These are phyloP conservation scores for Gaultheria prostrata DNA, from an alignment of 148 eudicot genomes.

Conservation along the genomic window DNA sequence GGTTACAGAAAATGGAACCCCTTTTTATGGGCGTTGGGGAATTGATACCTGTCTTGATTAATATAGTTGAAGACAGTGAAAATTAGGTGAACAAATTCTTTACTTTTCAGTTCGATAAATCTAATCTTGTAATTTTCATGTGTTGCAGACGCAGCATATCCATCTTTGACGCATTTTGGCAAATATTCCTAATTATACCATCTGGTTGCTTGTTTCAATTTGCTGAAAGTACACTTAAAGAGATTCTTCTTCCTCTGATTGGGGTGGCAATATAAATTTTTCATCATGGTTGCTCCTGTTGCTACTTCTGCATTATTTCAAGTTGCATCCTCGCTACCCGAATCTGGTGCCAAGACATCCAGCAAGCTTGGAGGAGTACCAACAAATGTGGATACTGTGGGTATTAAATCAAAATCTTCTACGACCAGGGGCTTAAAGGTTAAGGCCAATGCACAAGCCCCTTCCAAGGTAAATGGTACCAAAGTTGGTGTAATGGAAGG, in stretches of 20 bases:
- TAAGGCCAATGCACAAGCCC: constrained; percentile 85
- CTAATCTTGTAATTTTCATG: neutral
- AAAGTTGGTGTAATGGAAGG: constrained; percentile 46
- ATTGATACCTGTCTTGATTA: neutral
- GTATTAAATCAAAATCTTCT: constrained; percentile 51
- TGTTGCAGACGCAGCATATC: neutral
- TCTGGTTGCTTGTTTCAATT: constrained; percentile 8
- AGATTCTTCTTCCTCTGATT: neutral
- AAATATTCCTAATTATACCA: neutral
- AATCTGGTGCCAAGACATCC: constrained; percentile 47
- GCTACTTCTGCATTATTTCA: constrained; percentile 65
- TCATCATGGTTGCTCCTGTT: constrained; percentile 79
- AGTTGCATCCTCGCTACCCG: constrained; percentile 37
- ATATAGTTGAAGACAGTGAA: neutral
- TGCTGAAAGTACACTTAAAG: neutral
- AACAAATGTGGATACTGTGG: constrained; percentile 50
- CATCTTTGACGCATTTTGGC: neutral
- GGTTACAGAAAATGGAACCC: neutral
- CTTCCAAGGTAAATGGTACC: constrained; percentile 72
- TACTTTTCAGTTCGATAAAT: neutral
- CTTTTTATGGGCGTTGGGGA: neutral
- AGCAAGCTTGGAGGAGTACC: constrained; percentile 45
- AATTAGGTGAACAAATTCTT: neutral
- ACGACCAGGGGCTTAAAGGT: constrained; percentile 51
- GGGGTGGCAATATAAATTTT: constrained; percentile 10